These are phyloP conservation scores for Claviceps sp. DNA, from an alignment of 2,329 filamentous ascomycete genomes.

Conservation along the genomic window DNA sequence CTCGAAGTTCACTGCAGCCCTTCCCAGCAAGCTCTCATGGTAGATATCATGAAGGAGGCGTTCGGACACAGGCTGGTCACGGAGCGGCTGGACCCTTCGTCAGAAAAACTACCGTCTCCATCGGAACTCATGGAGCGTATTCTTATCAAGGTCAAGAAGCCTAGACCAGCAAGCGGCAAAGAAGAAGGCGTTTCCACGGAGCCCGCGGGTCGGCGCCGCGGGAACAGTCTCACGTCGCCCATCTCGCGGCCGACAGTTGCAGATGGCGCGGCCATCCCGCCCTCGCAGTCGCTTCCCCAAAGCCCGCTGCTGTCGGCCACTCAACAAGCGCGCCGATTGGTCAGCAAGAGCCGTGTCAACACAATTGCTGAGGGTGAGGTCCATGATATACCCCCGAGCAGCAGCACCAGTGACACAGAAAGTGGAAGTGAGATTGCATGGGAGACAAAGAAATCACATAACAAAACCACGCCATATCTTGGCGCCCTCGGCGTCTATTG, in stretches of 20 bases:
- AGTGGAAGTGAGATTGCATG: conserved; percentile 43
- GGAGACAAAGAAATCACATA: conserved; percentile 47
- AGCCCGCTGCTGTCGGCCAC: conserved; percentile 39
- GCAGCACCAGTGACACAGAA: conserved; percentile 70
- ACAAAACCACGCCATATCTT: conserved; percentile 74
- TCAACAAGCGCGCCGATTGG: conserved; percentile 35
- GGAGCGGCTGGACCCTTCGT: conserved; percentile 56
- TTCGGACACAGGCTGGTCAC: conserved; percentile 72
- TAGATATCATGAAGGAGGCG: conserved; percentile 71
- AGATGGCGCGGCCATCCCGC: conserved; percentile 40
- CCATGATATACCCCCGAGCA: conserved; percentile 38
- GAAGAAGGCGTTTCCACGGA: conserved; percentile 24
- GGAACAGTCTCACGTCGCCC: conserved; percentile 61
- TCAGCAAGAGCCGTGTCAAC: conserved; percentile 39
- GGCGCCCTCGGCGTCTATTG: conserved; percentile 75
- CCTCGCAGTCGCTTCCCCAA: conserved; percentile 36
- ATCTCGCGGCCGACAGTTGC: conserved; percentile 42
- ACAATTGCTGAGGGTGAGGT: conserved; percentile 45
- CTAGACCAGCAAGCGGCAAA: conserved; percentile 29
- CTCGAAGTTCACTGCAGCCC: conserved; percentile 88
- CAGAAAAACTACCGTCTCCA: conserved; percentile 64
- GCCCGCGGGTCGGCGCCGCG: conserved; percentile 35
- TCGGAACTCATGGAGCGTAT: conserved; percentile 74
- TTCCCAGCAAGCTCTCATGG: conserved; percentile 76
- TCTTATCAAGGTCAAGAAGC: conserved; percentile 88